phyloP scores from a whole-genome alignment of 805 yeast genomes.

The Tetrapisispora namnaoensis region DNA sequence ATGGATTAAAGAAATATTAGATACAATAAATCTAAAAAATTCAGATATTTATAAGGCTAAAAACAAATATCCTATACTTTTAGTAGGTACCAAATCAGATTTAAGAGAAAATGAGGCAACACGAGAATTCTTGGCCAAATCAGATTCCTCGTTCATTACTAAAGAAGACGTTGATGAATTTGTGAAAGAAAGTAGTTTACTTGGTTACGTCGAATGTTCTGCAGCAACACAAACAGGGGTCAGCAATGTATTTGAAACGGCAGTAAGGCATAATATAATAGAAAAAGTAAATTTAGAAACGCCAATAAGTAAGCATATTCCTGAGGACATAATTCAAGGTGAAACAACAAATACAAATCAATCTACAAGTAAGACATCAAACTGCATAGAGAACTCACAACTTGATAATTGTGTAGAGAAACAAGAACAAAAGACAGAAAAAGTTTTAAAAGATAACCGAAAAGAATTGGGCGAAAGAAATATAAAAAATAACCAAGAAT shows the following conservation, averaged over 20 bases:
- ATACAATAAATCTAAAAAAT: slow-evolving; percentile 58
- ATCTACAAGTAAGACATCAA: not conserved
- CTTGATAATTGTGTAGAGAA: no score
- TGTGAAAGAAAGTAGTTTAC: slow-evolving; percentile 64
- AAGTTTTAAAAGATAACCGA: not conserved
- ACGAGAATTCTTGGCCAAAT: slow-evolving; percentile 43
- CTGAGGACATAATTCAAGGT: not conserved
- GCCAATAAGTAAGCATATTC: not conserved
- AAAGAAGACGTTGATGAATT: slow-evolving; percentile 51
- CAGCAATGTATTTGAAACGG: slow-evolving; percentile 73
- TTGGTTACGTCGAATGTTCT: slow-evolving; percentile 76
- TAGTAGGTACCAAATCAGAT: slow-evolving; percentile 87
- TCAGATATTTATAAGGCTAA: slow-evolving; percentile 11
- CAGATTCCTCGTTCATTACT: slow-evolving; percentile 50
- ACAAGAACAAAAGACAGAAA: not conserved
- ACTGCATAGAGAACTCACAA: not conserved
- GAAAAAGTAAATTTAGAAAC: slow-evolving; percentile 3
- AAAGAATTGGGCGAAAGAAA: not conserved
- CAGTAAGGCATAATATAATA: slow-evolving; percentile 49
- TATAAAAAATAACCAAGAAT: no score
- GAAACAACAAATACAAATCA: not conserved
- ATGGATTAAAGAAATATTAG: slow-evolving; percentile 80
- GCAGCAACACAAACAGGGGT: slow-evolving; percentile 86
- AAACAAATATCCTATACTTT: slow-evolving; percentile 39
- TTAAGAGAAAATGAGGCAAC: slow-evolving; percentile 72